phyloP scores from a whole-genome alignment of 345 rosid species.

The Schrenkiella parvula region DNA sequence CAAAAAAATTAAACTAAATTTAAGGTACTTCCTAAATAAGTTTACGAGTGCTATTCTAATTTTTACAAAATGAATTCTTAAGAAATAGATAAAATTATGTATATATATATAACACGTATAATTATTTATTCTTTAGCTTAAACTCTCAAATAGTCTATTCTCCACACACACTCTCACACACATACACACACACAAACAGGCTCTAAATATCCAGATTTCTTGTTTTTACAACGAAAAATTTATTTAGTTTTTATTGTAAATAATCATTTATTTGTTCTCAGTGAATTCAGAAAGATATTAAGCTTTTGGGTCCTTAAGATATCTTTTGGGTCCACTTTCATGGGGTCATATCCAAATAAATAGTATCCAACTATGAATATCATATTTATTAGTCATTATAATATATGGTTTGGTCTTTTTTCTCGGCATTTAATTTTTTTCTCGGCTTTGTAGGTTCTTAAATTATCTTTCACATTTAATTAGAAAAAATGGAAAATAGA shows the following conservation, averaged over 20 bases:
- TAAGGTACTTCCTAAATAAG: no score
- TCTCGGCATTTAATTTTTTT: neutral
- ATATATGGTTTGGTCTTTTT: constrained; percentile 13
- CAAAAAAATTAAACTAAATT: no score
- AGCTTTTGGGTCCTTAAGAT: neutral
- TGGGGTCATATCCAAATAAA: constrained; percentile 25
- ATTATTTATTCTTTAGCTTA: no score
- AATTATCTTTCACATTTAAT: neutral
- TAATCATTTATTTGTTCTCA: neutral
- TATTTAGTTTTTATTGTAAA: neutral
- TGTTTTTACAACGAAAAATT: neutral
- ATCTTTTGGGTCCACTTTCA: constrained; percentile 22
- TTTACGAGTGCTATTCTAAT: no score
- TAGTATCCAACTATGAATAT: constrained; percentile 7
- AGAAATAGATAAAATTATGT: no score
- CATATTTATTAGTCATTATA: constrained; percentile 16
- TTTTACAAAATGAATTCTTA: no score
- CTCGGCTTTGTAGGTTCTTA: neutral
- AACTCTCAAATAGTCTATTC: no score
- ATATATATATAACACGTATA: no score
- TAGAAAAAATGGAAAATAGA: neutral
- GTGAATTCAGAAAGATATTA: no score
- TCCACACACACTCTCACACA: no score
- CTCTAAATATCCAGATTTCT: neutral
- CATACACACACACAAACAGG: no score